phyloP scores from a whole-genome alignment of 352 stramenopile genomes.

The Globisporangium parvum region DNA sequence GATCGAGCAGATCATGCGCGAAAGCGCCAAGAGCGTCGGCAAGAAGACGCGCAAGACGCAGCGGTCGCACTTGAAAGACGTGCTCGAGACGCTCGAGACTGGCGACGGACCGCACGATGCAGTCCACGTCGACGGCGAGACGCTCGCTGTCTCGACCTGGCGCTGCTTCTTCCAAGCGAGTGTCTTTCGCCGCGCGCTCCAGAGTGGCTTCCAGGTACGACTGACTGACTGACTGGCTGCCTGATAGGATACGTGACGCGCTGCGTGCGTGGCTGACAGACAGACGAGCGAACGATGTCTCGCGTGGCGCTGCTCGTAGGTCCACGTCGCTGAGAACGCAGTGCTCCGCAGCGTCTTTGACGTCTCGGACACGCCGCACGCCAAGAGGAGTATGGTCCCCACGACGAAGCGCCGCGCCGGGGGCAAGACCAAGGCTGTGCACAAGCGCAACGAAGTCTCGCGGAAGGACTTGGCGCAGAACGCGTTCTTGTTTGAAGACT shows the following conservation, averaged over 20 bases:
- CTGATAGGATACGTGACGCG: background rate
- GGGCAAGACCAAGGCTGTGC: constrained; percentile 39
- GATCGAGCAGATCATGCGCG: constrained; percentile 54
- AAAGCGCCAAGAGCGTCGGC: constrained; percentile 60
- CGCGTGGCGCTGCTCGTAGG: constrained; percentile 6
- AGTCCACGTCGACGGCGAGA: constrained; percentile 47
- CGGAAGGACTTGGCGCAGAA: constrained; percentile 51
- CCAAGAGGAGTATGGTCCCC: constrained; percentile 41
- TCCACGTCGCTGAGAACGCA: constrained; percentile 49
- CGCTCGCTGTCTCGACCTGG: constrained; percentile 47
- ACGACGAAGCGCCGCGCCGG: constrained; percentile 41
- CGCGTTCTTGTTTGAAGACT: constrained; percentile 63
- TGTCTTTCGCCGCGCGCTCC: constrained; percentile 45
- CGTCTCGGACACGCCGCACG: constrained; percentile 37
- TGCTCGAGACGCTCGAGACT: constrained; percentile 51
- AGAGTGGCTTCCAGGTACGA: constrained; percentile 55
- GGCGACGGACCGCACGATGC: constrained; percentile 51
- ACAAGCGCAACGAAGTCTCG: constrained; percentile 49
- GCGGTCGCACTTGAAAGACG: constrained; percentile 60
- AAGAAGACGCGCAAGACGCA: constrained; percentile 70
- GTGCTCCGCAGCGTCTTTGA: constrained; percentile 61
- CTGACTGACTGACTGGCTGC: background rate
- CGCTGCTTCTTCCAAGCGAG: constrained; percentile 58
- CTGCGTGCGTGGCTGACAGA: background rate
- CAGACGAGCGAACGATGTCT: too few relatives aligned